A percentile compares a stretch with the other conserved stretches of the same genome.
Conservation (phyloP, 176 grass and related monocot species). For the Musa beccarii region DNA sequence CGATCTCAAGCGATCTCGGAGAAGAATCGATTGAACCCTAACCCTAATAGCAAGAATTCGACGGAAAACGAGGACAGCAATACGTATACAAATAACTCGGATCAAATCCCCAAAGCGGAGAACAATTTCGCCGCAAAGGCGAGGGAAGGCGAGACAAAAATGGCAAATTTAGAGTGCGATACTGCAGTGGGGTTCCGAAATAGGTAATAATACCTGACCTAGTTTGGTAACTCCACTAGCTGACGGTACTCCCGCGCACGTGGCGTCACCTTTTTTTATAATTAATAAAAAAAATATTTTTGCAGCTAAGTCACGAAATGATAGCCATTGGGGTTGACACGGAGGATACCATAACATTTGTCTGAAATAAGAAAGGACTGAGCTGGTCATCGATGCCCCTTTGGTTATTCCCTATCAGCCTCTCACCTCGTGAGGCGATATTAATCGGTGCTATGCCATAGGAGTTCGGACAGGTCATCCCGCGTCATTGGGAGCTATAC, state of each 20-base stretch:
- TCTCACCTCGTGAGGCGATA: too few relatives aligned
- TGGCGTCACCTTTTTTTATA: neutral
- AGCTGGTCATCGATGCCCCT: rapidly evolving
- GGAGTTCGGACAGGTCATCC: too few relatives aligned
- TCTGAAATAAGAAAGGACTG: too few relatives aligned
- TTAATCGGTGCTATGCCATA: too few relatives aligned
- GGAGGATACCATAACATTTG: too few relatives aligned
- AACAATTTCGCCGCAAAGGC: neutral
- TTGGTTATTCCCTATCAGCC: too few relatives aligned
- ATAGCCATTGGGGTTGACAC: too few relatives aligned
- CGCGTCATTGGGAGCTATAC: too few relatives aligned
- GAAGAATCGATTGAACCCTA: neutral
- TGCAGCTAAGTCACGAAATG: rapidly evolving
- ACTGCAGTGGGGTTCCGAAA: neutral
- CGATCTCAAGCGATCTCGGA: neutral
- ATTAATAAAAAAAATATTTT: too few relatives aligned
- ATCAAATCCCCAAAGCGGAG: neutral
- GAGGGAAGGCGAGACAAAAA: neutral
- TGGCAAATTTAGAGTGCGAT: neutral
- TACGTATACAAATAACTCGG: too few relatives aligned
- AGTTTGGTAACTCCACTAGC: slow-evolving; percentile 2
- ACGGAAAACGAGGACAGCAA: neutral
- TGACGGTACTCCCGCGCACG: neutral
- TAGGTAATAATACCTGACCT: neutral
- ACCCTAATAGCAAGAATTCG: neutral